These are phyloP conservation scores for Phytophthora capsici DNA, from an alignment of 352 stramenopile species.

Conservation along the genomic window DNA sequence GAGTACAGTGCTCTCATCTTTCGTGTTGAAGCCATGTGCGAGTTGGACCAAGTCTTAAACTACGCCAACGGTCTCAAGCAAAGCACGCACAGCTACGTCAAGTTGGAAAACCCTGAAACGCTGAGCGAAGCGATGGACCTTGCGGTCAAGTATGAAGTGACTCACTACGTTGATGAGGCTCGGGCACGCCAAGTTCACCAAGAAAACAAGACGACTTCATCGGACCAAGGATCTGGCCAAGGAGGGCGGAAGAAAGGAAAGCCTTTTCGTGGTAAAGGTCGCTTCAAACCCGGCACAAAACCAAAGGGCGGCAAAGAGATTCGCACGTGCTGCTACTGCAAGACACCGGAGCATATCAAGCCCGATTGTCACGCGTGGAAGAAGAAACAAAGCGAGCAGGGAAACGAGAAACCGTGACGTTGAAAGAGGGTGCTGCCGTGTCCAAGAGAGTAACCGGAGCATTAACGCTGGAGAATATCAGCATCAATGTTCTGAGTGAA, in stretches of 20 bases:
- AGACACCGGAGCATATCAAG: conserved; percentile 12
- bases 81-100: conserved; percentile 8
- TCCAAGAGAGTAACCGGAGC: too few species aligned
- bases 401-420: too few species aligned
- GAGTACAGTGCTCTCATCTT: too few species aligned
- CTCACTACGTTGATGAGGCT: not conserved
- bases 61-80: conserved; percentile 11
- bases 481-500: conserved; percentile 15
- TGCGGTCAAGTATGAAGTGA: conserved; percentile 11
- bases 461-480: too few species aligned
- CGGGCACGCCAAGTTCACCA: too few species aligned
- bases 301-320: not conserved
- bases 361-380: conserved; percentile 9
- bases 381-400: conserved; percentile 18
- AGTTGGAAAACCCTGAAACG: not conserved
- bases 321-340: conserved; percentile 14
- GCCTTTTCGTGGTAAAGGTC: not conserved
- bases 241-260: not conserved
- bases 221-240: not conserved
- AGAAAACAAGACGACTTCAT: not conserved
- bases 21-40: conserved; percentile 4
- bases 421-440: too few species aligned
- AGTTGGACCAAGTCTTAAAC: not conserved
- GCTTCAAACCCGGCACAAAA: not conserved
- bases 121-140: conserved; percentile 12